Percentiles rank a stretch among this genome's conserved stretches.
phyloP scores from a whole-genome alignment of 2,329 filamentous ascomycete species.

The Colletotrichum sp. region DNA sequence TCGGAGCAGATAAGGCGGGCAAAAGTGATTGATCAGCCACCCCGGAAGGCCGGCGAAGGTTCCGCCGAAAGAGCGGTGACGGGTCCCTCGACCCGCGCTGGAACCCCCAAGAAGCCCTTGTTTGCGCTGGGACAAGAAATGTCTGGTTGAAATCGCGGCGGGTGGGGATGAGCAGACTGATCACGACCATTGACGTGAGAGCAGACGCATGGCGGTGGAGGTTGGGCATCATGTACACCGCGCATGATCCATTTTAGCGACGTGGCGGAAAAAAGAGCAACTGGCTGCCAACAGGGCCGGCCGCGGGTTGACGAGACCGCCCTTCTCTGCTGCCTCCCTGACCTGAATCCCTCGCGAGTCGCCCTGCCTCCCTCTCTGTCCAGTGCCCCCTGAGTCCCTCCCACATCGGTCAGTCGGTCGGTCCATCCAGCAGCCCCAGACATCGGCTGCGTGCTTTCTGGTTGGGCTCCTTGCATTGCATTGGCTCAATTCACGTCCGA shows the following conservation, averaged over 20 bases:
- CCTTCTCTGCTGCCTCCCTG: not conserved
- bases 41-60: conserved; percentile 15
- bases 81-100: conserved; percentile 2
- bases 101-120: conserved; percentile 1
- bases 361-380: not conserved
- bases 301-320: conserved; percentile 15
- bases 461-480: not conserved
- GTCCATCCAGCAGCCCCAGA: not conserved
- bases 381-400: not conserved
- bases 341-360: not conserved
- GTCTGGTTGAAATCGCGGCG: conserved; percentile 15
- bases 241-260: conserved; percentile 19
- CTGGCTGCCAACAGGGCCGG: not conserved
- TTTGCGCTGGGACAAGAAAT: conserved; percentile 12
- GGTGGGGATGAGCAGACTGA: conserved; percentile 8
- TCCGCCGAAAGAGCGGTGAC: conserved; percentile 23
- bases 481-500: not conserved
- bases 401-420: not conserved
- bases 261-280: conserved; percentile 15
- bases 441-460: not conserved
- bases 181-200: conserved; percentile 12
- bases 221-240: conserved; percentile 21
- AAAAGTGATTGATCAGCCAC: conserved; percentile 12
- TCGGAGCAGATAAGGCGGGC: not conserved
- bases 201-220: conserved; percentile 22